These are phyloP conservation scores for Pichia sorboxylosa DNA, from an alignment of 1,139 yeast genomes.

Conservation along the genomic window DNA sequence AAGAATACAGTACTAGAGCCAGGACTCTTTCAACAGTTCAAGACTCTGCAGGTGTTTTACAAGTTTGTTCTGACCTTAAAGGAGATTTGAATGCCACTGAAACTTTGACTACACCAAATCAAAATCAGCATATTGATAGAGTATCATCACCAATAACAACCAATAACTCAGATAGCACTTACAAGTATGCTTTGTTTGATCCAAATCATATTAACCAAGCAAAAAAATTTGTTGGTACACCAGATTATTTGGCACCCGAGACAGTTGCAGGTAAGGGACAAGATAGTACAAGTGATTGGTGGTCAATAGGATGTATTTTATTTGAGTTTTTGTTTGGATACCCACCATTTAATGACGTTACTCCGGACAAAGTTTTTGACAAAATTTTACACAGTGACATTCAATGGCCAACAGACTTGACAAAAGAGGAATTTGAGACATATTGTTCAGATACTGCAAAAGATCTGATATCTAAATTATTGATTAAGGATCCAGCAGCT, in stretches of 20 bases:
- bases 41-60: no score
- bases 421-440: conserved; percentile 39
- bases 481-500: conserved; percentile 49
- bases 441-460: conserved; percentile 58
- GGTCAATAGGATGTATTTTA: conserved; percentile 93
- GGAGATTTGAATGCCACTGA: no score
- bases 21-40: conserved; percentile 18
- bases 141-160: no score
- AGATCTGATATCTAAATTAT: conserved; percentile 54
- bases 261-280: conserved; percentile 81
- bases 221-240: conserved; percentile 83
- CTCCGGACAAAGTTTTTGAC: conserved; percentile 73
- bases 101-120: no score
- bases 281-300: conserved; percentile 90
- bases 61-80: no score
- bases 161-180: no score
- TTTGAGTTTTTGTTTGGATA: conserved; percentile 89
- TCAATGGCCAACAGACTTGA: conserved; percentile 64
- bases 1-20: conserved; percentile 12
- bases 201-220: conserved; percentile 40
- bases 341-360: conserved; percentile 85
- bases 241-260: conserved; percentile 96
- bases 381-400: conserved; percentile 65
- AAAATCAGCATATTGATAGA: no score
- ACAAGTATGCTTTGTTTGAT: conserved; percentile 65